Conservation (phyloP, 257 asterid species). For the Fraxinus cuspidata region DNA sequence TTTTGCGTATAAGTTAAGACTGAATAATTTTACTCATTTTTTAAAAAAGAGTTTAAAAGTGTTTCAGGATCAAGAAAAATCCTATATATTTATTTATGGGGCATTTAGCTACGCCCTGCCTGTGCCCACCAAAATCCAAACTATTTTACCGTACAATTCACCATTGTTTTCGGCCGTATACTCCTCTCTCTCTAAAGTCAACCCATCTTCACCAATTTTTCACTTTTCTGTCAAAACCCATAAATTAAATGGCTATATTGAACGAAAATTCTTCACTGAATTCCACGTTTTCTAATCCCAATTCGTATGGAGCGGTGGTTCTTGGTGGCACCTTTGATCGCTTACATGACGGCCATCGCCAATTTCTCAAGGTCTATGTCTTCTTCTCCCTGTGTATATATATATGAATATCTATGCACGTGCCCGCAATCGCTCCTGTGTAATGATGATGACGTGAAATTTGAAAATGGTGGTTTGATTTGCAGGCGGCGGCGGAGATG, state of each 20-base stretch:
- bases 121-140: neutral
- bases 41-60: no score
- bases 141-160: no score
- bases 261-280: constrained; percentile 37
- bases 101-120: neutral
- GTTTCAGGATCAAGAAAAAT: no score
- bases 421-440: neutral
- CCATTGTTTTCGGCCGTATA: neutral
- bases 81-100: no score
- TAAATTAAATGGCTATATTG: constrained; percentile 37
- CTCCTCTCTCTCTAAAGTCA: neutral
- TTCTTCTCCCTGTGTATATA: neutral
- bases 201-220: neutral
- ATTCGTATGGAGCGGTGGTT: constrained; percentile 74
- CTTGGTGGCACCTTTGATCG: constrained; percentile 98
- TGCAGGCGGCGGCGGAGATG: constrained; percentile 68
- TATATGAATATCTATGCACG: neutral
- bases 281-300: constrained; percentile 42
- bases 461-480: constrained; percentile 13
- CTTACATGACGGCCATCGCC: constrained; percentile 90
- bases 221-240: neutral
- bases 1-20: no score
- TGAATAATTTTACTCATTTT: no score
- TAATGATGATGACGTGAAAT: neutral
- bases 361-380: constrained; percentile 69